phyloP scores from a whole-genome alignment of 495 filamentous ascomycete genomes.

The Penicillium coffeae region DNA sequence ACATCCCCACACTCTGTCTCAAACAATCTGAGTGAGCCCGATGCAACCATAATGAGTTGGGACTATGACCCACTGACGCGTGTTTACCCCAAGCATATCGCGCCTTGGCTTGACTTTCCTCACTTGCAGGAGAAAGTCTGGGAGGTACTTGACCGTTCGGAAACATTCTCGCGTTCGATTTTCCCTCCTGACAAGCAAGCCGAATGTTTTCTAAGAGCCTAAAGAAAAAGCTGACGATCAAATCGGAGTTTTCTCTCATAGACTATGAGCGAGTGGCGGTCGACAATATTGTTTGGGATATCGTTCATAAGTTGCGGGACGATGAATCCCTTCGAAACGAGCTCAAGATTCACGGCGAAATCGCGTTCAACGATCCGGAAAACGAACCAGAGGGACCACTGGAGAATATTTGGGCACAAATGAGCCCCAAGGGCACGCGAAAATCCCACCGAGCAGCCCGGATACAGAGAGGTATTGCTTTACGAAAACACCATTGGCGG shows the following conservation, averaged over 20 bases:
- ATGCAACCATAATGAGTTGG: conserved; percentile 18
- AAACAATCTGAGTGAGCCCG: conserved; percentile 21
- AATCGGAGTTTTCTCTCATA: conserved; percentile 23
- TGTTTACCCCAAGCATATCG: conserved; percentile 18
- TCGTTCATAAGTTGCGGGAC: conserved; percentile 20
- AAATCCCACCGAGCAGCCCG: conserved; percentile 13
- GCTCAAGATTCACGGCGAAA: conserved; percentile 22
- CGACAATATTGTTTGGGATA: conserved; percentile 24
- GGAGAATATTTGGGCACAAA: conserved; percentile 20
- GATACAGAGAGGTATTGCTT: conserved; percentile 13
- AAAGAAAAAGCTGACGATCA: conserved; percentile 19
- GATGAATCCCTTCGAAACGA: conserved; percentile 17
- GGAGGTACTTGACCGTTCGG: conserved; percentile 16
- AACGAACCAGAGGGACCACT: conserved; percentile 14
- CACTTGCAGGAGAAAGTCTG: conserved; percentile 23
- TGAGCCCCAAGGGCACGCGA: conserved; percentile 15
- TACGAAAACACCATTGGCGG: conserved; percentile 16
- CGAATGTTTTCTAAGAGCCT: conserved; percentile 21
- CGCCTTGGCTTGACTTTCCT: conserved; percentile 25
- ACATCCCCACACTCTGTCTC: conserved; percentile 23
- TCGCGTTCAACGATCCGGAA: conserved; percentile 22
- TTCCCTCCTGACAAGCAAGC: conserved; percentile 47
- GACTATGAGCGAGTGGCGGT: conserved; percentile 26
- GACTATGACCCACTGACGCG: conserved; percentile 17
- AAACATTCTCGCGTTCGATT: conserved; percentile 13